Base-by-base conservation (phyloP, 768 basidiomycete species). In the Mycena pura region DNA sequence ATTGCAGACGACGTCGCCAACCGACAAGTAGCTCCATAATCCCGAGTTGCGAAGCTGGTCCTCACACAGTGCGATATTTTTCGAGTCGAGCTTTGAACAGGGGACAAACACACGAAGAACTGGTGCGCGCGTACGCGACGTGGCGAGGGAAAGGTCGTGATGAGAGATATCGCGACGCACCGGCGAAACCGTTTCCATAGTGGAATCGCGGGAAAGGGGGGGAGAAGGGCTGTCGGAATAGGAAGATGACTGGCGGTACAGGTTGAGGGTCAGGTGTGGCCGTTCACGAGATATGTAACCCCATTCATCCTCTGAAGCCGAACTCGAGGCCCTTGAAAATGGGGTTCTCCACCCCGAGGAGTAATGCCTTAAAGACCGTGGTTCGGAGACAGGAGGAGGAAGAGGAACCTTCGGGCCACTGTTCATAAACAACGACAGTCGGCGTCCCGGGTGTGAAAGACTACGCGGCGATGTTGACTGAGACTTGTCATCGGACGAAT, bases 1-100 rank as follows among this genome's bases (percentile, higher is more conserved):
- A 72, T 94, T 94, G 69, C 88, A 92, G 21, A 94, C 81, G 34
- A 93, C 74, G 66, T 94, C 92, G 0, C 92, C 92, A 0, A 81
- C 82, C 1, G 88, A 91, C n/a, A 94, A 79, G 68, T 91, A 84
- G 6, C 80, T 74, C 91, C 91, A 93, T 6, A 94, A 80, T 0
- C 85, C 89, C 1, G 84, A 80, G 1, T 81, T 78, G n/a, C 84
- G 75, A 5, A 94, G 80, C 69, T 92, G 90, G 29, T 85, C 81
- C 68, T 91, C 88, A 70, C 91, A 93, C 11, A 77, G 76, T 10
- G 79, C 69, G 41, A 91, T 75, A 44, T 80, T 80, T 34, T 75
- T 73, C 9, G 73, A 73, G 38, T 69, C 64, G 22, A 65, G 55
- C 4, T 74, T 76, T 1, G 84, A 76, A 64, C 89, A 92, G 2